Percentiles rank a stretch among this genome's conserved stretches.
Evolutionary conservation across 1,139 yeast genomes (phyloP).

Genomic region (Diutina sp.): DNA sequence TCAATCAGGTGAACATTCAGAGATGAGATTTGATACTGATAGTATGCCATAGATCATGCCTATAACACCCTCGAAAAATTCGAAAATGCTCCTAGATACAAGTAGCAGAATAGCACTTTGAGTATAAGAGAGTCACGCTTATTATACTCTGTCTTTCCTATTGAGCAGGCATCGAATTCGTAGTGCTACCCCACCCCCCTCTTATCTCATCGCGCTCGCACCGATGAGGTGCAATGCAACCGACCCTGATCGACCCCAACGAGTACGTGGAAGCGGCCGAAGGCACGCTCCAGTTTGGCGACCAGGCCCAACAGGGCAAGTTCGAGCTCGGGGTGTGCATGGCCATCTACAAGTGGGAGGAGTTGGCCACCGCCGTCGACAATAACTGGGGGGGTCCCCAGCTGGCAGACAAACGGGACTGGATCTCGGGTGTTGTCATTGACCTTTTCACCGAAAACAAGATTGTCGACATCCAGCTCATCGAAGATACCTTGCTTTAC

Average conservation of each 20-base stretch:
- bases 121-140: too few species aligned
- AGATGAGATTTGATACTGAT: too few species aligned
- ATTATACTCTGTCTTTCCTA: too few species aligned
- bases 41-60: too few species aligned
- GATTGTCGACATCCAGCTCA: conserved; percentile 59
- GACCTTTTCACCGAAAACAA: conserved; percentile 55
- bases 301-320: conserved; percentile 62
- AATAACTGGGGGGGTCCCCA: conserved; percentile 95
- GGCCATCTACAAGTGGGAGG: conserved; percentile 85
- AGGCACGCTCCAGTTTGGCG: conserved; percentile 37
- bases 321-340: conserved; percentile 92
- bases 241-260: conserved; percentile 23
- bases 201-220: too few species aligned
- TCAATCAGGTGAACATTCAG: too few species aligned
- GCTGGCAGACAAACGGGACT: conserved; percentile 83
- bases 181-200: too few species aligned
- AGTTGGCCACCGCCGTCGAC: conserved; percentile 83
- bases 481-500: conserved; percentile 75
- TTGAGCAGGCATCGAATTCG: too few species aligned
- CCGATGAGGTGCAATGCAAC: not conserved
- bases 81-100: too few species aligned
- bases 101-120: too few species aligned
- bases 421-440: conserved; percentile 77
- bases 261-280: conserved; percentile 31
- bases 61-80: too few species aligned